phyloP scores from a whole-genome alignment of 2,329 filamentous ascomycete genomes.

The Lachnum nothofagi region DNA sequence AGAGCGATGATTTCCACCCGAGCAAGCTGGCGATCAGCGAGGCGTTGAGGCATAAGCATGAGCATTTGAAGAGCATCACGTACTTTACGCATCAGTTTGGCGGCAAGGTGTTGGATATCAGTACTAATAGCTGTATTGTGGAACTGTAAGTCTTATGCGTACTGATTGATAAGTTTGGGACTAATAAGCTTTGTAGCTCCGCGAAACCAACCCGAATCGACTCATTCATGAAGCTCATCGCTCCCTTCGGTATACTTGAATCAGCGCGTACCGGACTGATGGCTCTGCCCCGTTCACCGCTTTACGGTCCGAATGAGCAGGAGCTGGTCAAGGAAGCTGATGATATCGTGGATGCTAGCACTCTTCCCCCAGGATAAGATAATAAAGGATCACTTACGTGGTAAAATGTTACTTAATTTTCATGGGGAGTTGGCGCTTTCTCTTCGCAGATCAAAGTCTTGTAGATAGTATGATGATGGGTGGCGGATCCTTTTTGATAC shows the following conservation, averaged over 20 bases:
- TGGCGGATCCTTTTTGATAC: constrained; percentile 6
- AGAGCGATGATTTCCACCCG: constrained; percentile 71
- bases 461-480: constrained; percentile 5
- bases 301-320: constrained; percentile 69
- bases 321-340: constrained; percentile 75
- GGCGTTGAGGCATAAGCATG: constrained; percentile 91
- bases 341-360: constrained; percentile 90
- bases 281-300: constrained; percentile 88
- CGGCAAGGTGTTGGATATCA: constrained; percentile 95
- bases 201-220: constrained; percentile 92
- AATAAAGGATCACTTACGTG: constrained; percentile 31
- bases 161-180: neutral
- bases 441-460: neutral
- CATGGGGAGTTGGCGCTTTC: constrained; percentile 24
- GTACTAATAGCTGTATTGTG: constrained; percentile 96
- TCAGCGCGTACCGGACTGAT: constrained; percentile 93
- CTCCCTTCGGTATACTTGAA: constrained; percentile 92
- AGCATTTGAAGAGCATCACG: constrained; percentile 93
- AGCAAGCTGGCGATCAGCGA: constrained; percentile 79
- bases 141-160: constrained; percentile 66
- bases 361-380: constrained; percentile 89
- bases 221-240: constrained; percentile 93
- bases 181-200: constrained; percentile 41
- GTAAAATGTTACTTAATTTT: constrained; percentile 8
- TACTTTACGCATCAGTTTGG: constrained; percentile 97